Percentiles rank a stretch among this genome's conserved stretches.
Conservation (phyloP, 805 yeast genomes). For the Candida verbasci region DNA sequence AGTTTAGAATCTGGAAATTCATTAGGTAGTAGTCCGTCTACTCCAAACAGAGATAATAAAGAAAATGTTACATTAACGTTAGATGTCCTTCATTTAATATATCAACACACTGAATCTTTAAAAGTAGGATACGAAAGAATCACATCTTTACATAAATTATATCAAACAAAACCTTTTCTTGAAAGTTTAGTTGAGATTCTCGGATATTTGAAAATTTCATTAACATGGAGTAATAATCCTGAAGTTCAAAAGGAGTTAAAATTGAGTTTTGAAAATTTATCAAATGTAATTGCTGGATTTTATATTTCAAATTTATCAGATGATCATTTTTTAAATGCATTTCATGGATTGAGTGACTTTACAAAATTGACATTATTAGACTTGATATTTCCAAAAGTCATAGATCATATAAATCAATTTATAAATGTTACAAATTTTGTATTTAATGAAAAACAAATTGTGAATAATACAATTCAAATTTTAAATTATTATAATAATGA, state of each 20-base stretch:
- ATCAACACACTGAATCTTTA: constrained; percentile 27
- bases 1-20: constrained; percentile 28
- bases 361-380: constrained; percentile 31
- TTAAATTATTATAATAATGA: constrained; percentile 24
- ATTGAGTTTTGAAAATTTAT: constrained; percentile 22
- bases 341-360: constrained; percentile 27
- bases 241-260: constrained; percentile 12
- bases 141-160: constrained; percentile 19
- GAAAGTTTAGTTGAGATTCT: constrained; percentile 37
- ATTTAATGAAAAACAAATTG: constrained; percentile 27
- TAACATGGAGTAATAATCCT: constrained; percentile 20
- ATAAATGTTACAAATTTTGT: constrained; percentile 29
- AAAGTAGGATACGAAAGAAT: constrained; percentile 23
- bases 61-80: constrained; percentile 20
- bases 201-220: constrained; percentile 26
- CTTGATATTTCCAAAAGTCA: constrained; percentile 30
- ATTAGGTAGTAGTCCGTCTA: constrained; percentile 29
- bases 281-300: constrained; percentile 28
- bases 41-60: constrained; percentile 18
- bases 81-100: constrained; percentile 33
- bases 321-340: constrained; percentile 18
- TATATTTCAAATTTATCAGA: constrained; percentile 27
- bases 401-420: constrained; percentile 32
- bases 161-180: constrained; percentile 27
- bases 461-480: constrained; percentile 20